Conservation (phyloP, 768 basidiomycete species). For the Boletales sp. region DNA sequence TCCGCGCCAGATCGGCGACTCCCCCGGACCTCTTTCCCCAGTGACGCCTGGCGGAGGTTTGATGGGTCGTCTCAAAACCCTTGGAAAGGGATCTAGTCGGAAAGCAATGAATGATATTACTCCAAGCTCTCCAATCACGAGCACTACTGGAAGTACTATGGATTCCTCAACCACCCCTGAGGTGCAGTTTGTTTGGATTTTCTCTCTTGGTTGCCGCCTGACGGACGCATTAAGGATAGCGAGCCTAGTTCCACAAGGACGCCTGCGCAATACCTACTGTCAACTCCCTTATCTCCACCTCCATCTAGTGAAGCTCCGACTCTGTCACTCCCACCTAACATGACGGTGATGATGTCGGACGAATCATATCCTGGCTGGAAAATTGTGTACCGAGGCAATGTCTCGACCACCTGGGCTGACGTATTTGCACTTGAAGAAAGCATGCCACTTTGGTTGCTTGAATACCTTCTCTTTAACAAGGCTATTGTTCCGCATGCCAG, state of each 20-base stretch:
- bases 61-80: constrained; percentile 76
- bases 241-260: constrained; percentile 39
- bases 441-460: constrained; percentile 86
- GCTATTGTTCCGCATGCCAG: constrained; percentile 47
- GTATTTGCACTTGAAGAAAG: constrained; percentile 59
- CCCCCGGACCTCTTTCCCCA: constrained; percentile 41
- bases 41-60: constrained; percentile 53
- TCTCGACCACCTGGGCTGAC: constrained; percentile 55
- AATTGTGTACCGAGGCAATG: constrained; percentile 71
- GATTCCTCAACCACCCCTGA: constrained; percentile 18
- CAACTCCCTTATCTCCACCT: constrained; percentile 62
- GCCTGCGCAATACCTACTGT: constrained; percentile 52
- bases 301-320: constrained; percentile 68
- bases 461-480: constrained; percentile 76
- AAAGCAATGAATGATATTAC: constrained; percentile 16
- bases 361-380: constrained; percentile 74
- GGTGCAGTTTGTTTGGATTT: constrained; percentile 19
- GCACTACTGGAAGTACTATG: constrained; percentile 4
- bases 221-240: constrained; percentile 18
- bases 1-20: constrained; percentile 23
- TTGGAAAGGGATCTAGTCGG: constrained; percentile 58
- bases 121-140: constrained; percentile 24
- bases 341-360: constrained; percentile 75
- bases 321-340: constrained; percentile 53
- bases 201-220: not conserved